phyloP scores from a whole-genome alignment of 2,329 filamentous ascomycete species.

The Apiospora sp. region DNA sequence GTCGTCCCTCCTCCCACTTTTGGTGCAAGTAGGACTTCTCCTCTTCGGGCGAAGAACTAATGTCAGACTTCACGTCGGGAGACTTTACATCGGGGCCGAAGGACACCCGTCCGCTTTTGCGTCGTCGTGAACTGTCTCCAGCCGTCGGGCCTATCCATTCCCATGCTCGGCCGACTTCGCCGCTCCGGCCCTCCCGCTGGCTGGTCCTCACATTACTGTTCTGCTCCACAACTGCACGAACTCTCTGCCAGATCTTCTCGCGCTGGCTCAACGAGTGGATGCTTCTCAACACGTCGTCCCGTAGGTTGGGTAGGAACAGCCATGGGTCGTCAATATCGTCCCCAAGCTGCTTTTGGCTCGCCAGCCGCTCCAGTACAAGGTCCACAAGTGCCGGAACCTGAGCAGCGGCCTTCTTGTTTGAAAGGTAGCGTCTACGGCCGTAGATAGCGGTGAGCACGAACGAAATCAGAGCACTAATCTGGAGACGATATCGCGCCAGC shows the following conservation, averaged over 20 bases:
- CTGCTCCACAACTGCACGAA: conserved; percentile 85
- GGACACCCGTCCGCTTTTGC: conserved; percentile 62
- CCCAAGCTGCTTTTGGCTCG: conserved; percentile 81
- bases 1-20: conserved; percentile 50
- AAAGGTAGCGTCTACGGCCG: conserved; percentile 67
- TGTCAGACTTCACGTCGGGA: conserved; percentile 47
- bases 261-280: conserved; percentile 80
- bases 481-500: conserved; percentile 86
- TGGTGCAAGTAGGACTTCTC: conserved; percentile 42
- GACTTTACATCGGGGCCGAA: conserved; percentile 50
- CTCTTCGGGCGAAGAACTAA: conserved; percentile 32
- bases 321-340: conserved; percentile 74
- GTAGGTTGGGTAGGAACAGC: conserved; percentile 85
- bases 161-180: conserved; percentile 72
- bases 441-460: conserved; percentile 64
- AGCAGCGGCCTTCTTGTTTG: conserved; percentile 70
- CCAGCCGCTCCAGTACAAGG: conserved; percentile 83
- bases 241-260: conserved; percentile 83
- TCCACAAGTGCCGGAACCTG: conserved; percentile 85
- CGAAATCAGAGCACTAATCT: conserved; percentile 73
- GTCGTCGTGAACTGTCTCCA: conserved; percentile 53
- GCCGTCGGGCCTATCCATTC: conserved; percentile 72
- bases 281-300: conserved; percentile 87
- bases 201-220: conserved; percentile 89
- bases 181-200: conserved; percentile 72